These are phyloP conservation scores for Butyriboletus appendiculatus DNA, from an alignment of 1,284 basidiomycete species.

Conservation along the genomic window DNA sequence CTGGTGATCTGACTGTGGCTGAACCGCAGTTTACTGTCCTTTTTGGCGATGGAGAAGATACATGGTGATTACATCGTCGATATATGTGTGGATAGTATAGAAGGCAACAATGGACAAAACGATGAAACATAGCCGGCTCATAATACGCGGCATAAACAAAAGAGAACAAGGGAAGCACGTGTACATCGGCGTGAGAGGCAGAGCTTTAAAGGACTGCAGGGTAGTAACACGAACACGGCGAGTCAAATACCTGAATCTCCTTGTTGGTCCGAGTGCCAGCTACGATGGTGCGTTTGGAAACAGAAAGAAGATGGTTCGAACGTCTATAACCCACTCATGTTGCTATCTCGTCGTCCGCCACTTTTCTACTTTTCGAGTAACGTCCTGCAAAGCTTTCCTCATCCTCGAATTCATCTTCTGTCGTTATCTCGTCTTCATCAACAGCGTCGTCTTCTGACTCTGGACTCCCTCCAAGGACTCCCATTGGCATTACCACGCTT, in stretches of 20 bases:
- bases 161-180: background rate
- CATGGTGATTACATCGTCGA: slow-evolving; percentile 28
- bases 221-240: slow-evolving; percentile 6
- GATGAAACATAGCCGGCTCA: slow-evolving; percentile 5
- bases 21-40: background rate
- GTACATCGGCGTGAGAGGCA: slow-evolving; percentile 5
- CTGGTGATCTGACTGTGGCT: slow-evolving; percentile 51
- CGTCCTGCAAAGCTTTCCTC: slow-evolving; percentile 57
- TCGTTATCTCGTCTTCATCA: slow-evolving; percentile 50
- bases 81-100: slow-evolving; percentile 30
- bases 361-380: slow-evolving; percentile 57
- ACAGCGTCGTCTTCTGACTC: slow-evolving; percentile 47
- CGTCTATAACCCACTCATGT: slow-evolving; percentile 18
- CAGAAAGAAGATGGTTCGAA: slow-evolving; percentile 11
- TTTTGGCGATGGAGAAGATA: slow-evolving; percentile 5
- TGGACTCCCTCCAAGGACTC: slow-evolving; percentile 38
- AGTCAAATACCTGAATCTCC: slow-evolving; percentile 18
- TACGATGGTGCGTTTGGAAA: background rate
- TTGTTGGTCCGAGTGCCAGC: slow-evolving; percentile 20
- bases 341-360: slow-evolving; percentile 46
- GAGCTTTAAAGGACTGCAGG: slow-evolving; percentile 3
- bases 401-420: slow-evolving; percentile 70
- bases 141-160: slow-evolving; percentile 12
- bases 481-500: slow-evolving; percentile 51
- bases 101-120: slow-evolving; percentile 8